Conservation (phyloP, 2,329 filamentous ascomycete genomes). For the Sordariomycetes sp. region DNA sequence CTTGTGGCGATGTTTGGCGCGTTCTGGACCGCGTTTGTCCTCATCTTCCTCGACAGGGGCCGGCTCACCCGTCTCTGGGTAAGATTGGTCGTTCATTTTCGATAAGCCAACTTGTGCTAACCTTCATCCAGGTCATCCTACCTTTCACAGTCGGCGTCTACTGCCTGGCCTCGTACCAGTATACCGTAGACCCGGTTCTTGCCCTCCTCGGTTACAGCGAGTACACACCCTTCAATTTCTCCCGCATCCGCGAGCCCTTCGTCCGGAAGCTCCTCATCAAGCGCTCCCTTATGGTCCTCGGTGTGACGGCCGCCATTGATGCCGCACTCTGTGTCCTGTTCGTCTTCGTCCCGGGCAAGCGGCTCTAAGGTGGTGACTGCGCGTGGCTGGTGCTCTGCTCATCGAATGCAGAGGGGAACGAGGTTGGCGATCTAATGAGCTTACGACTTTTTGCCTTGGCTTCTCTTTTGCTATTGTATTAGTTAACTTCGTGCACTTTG, state of each 20-base stretch:
- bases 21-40: constrained; percentile 87
- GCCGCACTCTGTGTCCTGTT: constrained; percentile 80
- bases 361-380: constrained; percentile 35
- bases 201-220: constrained; percentile 85
- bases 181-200: constrained; percentile 84
- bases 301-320: constrained; percentile 62
- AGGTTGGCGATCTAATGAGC: constrained; percentile 1
- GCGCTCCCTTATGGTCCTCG: constrained; percentile 68
- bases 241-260: constrained; percentile 78
- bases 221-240: constrained; percentile 91
- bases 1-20: constrained; percentile 78
- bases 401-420: not conserved
- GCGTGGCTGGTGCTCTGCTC: not conserved
- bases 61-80: constrained; percentile 73
- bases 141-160: constrained; percentile 90
- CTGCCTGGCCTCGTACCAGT: constrained; percentile 81
- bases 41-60: constrained; percentile 78
- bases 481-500: constrained; percentile 6
- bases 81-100: constrained; percentile 22
- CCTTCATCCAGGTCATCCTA: constrained; percentile 46
- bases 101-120: not conserved
- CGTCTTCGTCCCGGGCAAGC: constrained; percentile 85
- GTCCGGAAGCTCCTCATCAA: constrained; percentile 76
- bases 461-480: constrained; percentile 7
- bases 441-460: not conserved